A percentile compares a stretch with the other conserved stretches of the same genome.
Conservation (phyloP, 1,284 basidiomycete species). For the Trichosporon ovoides region DNA sequence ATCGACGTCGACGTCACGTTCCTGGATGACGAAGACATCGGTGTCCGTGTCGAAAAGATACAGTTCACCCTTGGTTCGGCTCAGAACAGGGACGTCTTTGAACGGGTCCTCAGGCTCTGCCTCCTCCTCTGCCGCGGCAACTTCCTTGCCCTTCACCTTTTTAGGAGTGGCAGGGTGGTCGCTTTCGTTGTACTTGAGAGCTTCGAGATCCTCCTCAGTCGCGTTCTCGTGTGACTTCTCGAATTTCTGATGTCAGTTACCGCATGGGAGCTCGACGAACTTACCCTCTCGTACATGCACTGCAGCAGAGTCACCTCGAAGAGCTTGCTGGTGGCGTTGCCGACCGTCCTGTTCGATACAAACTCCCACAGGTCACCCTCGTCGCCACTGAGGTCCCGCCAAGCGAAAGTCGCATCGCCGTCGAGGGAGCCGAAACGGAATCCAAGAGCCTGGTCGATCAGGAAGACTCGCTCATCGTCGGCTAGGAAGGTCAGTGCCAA, state of each 20-base stretch:
- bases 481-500: conserved; percentile 51
- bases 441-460: conserved; percentile 81
- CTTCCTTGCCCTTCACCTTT: conserved; percentile 3
- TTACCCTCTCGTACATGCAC: conserved; percentile 74
- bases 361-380: conserved; percentile 50
- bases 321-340: conserved; percentile 73
- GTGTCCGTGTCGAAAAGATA: conserved; percentile 67
- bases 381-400: conserved; percentile 67
- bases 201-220: conserved; percentile 62
- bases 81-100: conserved; percentile 45
- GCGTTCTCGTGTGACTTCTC: conserved; percentile 64
- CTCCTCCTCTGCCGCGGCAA: background rate
- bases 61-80: conserved; percentile 51
- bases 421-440: conserved; percentile 73
- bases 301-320: conserved; percentile 92
- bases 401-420: conserved; percentile 74
- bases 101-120: conserved; percentile 37
- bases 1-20: conserved; percentile 60
- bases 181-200: conserved; percentile 57
- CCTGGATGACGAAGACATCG: conserved; percentile 68
- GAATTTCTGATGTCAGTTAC: conserved; percentile 59
- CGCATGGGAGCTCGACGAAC: conserved; percentile 15
- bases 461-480: conserved; percentile 85
- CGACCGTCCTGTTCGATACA: conserved; percentile 54
- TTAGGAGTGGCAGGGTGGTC: conserved; percentile 3